These are phyloP conservation scores for Tympanopsis confertula DNA, from an alignment of 2,329 filamentous ascomycete genomes.

Conservation along the genomic window DNA sequence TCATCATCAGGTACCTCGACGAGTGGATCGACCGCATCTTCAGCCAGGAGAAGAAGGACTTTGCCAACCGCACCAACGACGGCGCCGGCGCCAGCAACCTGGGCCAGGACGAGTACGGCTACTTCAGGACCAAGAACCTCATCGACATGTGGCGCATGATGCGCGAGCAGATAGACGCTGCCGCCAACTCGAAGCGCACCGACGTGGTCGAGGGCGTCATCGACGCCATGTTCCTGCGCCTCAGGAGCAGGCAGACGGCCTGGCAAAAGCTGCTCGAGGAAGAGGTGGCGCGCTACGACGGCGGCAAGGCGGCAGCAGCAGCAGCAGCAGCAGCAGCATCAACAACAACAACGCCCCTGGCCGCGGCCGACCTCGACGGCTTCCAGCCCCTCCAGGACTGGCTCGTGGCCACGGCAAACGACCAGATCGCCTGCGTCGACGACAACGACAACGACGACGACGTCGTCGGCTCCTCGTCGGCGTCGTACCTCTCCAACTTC, in stretches of 20 bases:
- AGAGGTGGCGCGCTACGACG: slow-evolving; percentile 66
- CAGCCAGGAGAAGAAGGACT: slow-evolving; percentile 67
- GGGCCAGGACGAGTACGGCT: slow-evolving; percentile 78
- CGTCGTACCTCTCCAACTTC: slow-evolving; percentile 69
- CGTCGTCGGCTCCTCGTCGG: slow-evolving; percentile 37
- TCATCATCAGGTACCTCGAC: slow-evolving; percentile 90
- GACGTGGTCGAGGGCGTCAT: slow-evolving; percentile 93
- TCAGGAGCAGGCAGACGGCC: slow-evolving; percentile 69
- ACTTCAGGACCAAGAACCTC: slow-evolving; percentile 82
- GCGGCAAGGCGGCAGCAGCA: background rate
- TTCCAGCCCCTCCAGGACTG: slow-evolving; percentile 84
- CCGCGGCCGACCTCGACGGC: slow-evolving; percentile 44
- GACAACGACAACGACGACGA: slow-evolving; percentile 70
- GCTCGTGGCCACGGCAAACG: slow-evolving; percentile 92
- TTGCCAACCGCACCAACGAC: slow-evolving; percentile 65
- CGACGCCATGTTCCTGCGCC: slow-evolving; percentile 84
- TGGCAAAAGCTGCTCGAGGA: slow-evolving; percentile 85
- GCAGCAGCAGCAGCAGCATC: background rate
- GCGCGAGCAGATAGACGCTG: slow-evolving; percentile 78
- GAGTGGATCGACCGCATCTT: slow-evolving; percentile 97
- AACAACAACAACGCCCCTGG: slow-evolving; percentile 28
- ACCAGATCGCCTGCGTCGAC: slow-evolving; percentile 96
- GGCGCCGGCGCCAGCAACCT: slow-evolving; percentile 46
- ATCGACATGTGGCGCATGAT: slow-evolving; percentile 97
- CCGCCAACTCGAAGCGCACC: slow-evolving; percentile 69